These are phyloP conservation scores for Luzula sylvatica DNA, from an alignment of 176 grass and related monocot genomes.

Conservation along the genomic window DNA sequence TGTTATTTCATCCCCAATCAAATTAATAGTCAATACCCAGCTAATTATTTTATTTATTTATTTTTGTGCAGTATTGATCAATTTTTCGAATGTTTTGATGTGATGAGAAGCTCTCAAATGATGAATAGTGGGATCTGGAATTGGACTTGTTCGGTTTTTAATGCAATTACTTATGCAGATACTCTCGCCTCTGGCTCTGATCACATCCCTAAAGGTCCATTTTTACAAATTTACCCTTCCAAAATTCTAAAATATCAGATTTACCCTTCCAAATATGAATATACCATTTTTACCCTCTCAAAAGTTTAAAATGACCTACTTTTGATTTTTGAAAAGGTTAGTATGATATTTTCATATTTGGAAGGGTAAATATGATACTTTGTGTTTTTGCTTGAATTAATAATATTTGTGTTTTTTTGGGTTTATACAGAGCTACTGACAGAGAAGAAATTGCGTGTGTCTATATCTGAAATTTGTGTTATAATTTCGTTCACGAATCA, in stretches of 20 bases:
- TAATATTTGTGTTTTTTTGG: constrained; percentile 25
- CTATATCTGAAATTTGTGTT: constrained; percentile 59
- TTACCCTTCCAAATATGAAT: too few species aligned
- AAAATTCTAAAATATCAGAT: too few species aligned
- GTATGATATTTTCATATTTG: too few species aligned
- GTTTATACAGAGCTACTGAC: constrained; percentile 58
- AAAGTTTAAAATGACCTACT: too few species aligned
- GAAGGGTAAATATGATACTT: too few species aligned
- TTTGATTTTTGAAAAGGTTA: too few species aligned
- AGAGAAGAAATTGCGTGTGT: constrained; percentile 58
- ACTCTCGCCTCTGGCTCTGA: constrained; percentile 89
- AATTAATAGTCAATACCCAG: background rate
- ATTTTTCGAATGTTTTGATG: constrained; percentile 99
- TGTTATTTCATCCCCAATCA: constrained; percentile 28
- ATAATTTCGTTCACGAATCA: constrained; percentile 53
- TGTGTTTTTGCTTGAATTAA: too few species aligned
- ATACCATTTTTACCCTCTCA: too few species aligned
- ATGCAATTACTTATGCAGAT: constrained; percentile 77
- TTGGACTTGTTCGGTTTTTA: constrained; percentile 98
- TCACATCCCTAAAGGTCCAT: constrained; percentile 68
- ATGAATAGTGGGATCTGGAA: constrained; percentile 86
- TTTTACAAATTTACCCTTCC: too few species aligned
- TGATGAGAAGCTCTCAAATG: constrained; percentile 76
- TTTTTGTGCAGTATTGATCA: constrained; percentile 80
- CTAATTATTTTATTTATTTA: background rate